Conservation (phyloP, 129 eudicot species). For the Centrapalus pauciflorus region DNA sequence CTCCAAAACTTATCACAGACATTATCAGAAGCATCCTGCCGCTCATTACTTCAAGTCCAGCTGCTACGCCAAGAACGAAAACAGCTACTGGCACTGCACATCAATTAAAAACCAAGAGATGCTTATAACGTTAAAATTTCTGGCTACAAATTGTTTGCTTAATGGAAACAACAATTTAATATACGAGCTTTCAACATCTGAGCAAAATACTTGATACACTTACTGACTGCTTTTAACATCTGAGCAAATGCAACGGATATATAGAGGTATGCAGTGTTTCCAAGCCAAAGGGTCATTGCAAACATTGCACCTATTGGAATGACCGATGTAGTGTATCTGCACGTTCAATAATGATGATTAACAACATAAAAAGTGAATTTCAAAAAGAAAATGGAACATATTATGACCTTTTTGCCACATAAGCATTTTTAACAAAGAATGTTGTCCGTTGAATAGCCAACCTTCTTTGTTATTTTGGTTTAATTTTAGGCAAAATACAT, state of each 20-base stretch:
- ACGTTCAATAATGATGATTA: neutral
- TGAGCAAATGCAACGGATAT: slow-evolving; percentile 97
- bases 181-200: no score
- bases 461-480: neutral
- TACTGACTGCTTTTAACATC: slow-evolving; percentile 97
- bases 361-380: slow-evolving; percentile 11
- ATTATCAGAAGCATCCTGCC: slow-evolving; percentile 84
- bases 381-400: neutral
- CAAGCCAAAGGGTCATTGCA: slow-evolving; percentile 99
- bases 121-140: no score
- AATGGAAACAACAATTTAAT: neutral
- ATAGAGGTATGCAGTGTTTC: slow-evolving; percentile 96
- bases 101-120: slow-evolving; percentile 3
- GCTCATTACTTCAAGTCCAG: slow-evolving; percentile 94
- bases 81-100: slow-evolving; percentile 96
- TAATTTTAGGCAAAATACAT: neutral
- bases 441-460: neutral
- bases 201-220: slow-evolving; percentile 30
- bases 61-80: slow-evolving; percentile 87
- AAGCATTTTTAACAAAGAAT: neutral
- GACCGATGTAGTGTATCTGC: slow-evolving; percentile 77
- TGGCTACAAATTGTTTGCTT: neutral
- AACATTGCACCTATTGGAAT: slow-evolving; percentile 98
- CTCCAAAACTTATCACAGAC: slow-evolving; percentile 96
- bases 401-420: neutral